phyloP scores from a whole-genome alignment of 352 stramenopile genomes.

The Aphanomyces stellatus region DNA sequence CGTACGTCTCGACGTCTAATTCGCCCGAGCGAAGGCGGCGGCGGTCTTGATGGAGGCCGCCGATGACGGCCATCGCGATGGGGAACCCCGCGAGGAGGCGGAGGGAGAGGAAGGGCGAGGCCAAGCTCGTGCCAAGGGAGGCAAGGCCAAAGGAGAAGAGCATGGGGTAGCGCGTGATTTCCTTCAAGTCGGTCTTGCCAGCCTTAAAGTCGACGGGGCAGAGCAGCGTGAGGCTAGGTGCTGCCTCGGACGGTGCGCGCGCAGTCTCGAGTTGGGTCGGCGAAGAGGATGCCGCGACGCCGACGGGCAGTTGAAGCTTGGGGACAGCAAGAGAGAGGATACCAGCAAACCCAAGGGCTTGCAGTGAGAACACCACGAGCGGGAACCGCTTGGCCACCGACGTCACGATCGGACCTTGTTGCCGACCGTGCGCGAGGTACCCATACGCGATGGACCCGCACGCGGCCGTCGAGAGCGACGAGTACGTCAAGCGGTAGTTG shows the following conservation, averaged over 20 bases:
- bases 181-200: constrained; percentile 13
- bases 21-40: constrained; percentile 8
- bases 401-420: constrained; percentile 8
- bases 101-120: constrained; percentile 11
- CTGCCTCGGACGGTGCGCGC: not conserved
- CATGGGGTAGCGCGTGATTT: constrained; percentile 17
- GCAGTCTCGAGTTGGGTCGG: not conserved
- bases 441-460: constrained; percentile 18
- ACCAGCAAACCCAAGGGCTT: constrained; percentile 14
- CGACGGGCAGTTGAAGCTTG: constrained; percentile 17
- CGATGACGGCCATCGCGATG: constrained; percentile 16
- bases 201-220: constrained; percentile 20
- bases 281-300: not conserved
- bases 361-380: constrained; percentile 9
- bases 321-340: constrained; percentile 3
- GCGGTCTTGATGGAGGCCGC: constrained; percentile 17
- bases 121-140: constrained; percentile 14
- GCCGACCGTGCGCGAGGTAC: constrained; percentile 6
- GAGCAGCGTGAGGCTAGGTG: constrained; percentile 2
- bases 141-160: constrained; percentile 18
- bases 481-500: constrained; percentile 19
- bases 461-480: constrained; percentile 13
- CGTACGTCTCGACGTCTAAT: constrained; percentile 6
- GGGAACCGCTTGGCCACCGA: constrained; percentile 16
- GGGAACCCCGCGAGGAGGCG: constrained; percentile 16